Base-by-base conservation (phyloP, 140 eudicot genomes). In the Oenanthe javanica region DNA sequence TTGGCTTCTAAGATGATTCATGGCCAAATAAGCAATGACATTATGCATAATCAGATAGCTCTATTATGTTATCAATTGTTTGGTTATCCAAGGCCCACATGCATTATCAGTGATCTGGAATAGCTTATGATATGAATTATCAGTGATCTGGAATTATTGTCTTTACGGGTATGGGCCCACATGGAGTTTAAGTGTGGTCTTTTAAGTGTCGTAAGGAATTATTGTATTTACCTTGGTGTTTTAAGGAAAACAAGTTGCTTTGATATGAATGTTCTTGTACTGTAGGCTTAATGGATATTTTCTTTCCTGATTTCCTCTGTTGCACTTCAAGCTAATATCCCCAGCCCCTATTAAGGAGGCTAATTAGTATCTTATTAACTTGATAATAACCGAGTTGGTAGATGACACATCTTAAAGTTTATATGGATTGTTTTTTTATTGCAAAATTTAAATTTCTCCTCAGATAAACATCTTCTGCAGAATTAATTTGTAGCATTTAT, bases 21-120 rank as follows among this genome's bases (percentile, higher is more conserved):
- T 69, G 74, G 45, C 74, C 46, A 11, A 13, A 15, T 31, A 31
- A 36, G 74, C 74, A 36, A 14, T 38, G 46, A 69, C 47, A 69
- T 38, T 69, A 31, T 69, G 47, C 46, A 16, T 36, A 69, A n/a
- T 69, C 74, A 69, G 74, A 69, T 63, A 69, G 46, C 47, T 69
- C 4, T 45, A 36, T 69, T 69, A 67, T 69, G 74, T 69, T 63
- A 11, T 63, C 40, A 63, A 63, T 63, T 63, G 71, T 63, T 23
- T 63, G 71, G 71, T 63, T 63, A 23, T 31, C 25, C 71, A 8
- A 63, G 71, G 18, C 18, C 18, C 40, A 63, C 38, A 63, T 4
- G 38, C 71, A 25, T 6, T 61, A 31, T 31, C 31, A 31, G 31
- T 31, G 31, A 31, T 31, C 31, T 31, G 31, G 31, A 31, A 31